Percentiles rank a stretch among this genome's conserved stretches.
phyloP scores from a whole-genome alignment of 176 grass and related monocot genomes.

The Coix lacrymajobi region DNA sequence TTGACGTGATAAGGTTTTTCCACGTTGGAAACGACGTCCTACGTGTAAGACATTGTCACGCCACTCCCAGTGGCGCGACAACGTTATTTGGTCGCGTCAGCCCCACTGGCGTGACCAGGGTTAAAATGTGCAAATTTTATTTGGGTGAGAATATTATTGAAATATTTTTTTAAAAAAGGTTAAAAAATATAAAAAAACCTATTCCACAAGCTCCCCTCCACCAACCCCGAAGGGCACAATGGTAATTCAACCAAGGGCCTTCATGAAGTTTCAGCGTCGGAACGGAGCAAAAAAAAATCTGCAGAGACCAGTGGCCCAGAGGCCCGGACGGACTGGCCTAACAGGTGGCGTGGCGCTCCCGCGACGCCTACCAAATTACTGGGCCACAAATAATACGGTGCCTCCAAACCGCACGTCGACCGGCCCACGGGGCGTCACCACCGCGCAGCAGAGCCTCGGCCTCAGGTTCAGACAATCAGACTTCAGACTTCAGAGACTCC shows the following conservation, averaged over 20 bases:
- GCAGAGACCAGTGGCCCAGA: constrained; percentile 32
- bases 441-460: not conserved
- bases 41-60: too few relatives aligned
- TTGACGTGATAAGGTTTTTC: too few relatives aligned
- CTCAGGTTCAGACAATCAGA: not conserved
- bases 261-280: not conserved
- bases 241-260: not conserved
- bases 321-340: not conserved
- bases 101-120: too few relatives aligned
- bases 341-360: constrained; percentile 10
- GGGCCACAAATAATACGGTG: constrained; percentile 34
- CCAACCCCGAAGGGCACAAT: not conserved
- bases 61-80: too few relatives aligned
- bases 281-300: not conserved
- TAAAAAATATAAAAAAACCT: too few relatives aligned
- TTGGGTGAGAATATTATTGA: too few relatives aligned
- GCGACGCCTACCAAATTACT: constrained; percentile 1
- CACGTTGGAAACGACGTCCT: too few relatives aligned
- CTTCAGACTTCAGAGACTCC: too few relatives aligned
- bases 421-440: constrained; percentile 27
- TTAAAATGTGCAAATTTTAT: too few relatives aligned
- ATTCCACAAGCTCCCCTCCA: too few relatives aligned
- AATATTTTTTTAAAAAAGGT: too few relatives aligned
- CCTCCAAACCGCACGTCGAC: not conserved
- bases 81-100: too few relatives aligned